Base-by-base conservation (phyloP, 2,329 filamentous ascomycete genomes). In the Colletotrichum navitas region DNA sequence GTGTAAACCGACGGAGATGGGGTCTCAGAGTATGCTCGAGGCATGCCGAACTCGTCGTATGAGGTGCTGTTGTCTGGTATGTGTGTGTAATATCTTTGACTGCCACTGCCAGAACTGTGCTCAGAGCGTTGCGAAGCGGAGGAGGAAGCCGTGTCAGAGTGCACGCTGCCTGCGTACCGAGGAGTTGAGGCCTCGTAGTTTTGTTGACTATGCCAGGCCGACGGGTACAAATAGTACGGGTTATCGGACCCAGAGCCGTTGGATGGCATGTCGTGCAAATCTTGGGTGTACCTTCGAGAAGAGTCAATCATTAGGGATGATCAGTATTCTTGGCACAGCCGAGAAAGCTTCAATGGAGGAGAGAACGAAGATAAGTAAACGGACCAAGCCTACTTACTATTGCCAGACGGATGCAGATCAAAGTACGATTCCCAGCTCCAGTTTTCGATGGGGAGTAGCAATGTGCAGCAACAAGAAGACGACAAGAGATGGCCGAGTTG, bases 1-100 rank as follows among this genome's bases (percentile, higher is more conserved):
- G 76, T 52, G 29, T 61, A n/a, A 16, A 7, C 5, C 7, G 79
- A 76, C 3, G 65, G 76, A 12, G 77, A 76, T 45, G 75, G 72
- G 45, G 71, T 75, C 34, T 58, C 68, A 21, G 76, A 76, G 55
- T 69, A 68, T 56, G 65, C 21, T 21, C 67, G 65, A n/a, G 49
- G 65, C 55, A 65, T 63, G 45, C 39, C 5, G 26, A 52, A 18
- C 1, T 43, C 47, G n/a, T 72, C 36, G 14, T 47, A 60, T 14
- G 21, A 34, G 8, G 5, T 5, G 34, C 8, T 26, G 12, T 21
- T 43, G 18, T 29, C 11, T 12, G 55, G 24, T 10, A 39, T 36
- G 24, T 66, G 29, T 52, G 43, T 45, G 71, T 75, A 56, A 61
- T 52, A 29, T n/a, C 55, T 55, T 18, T 71, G 54, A 61, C n/a